A percentile compares a stretch with the other conserved stretches of the same genome.
These are phyloP conservation scores for Ramularia collo-cygni DNA, from an alignment of 2,329 filamentous ascomycete species.

Conservation along the genomic window DNA sequence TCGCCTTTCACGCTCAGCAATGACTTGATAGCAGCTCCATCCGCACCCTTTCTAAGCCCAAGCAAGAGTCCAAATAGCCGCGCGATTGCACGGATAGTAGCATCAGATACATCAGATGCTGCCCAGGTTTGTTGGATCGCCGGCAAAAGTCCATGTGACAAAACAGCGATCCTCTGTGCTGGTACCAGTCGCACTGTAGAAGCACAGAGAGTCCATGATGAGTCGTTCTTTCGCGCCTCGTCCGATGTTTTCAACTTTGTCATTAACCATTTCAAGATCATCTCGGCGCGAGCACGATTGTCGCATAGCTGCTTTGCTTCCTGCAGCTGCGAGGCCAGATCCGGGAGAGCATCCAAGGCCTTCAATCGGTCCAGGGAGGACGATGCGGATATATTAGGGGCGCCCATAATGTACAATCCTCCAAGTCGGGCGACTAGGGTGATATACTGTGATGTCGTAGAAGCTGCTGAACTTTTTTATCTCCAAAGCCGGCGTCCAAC, in stretches of 20 bases:
- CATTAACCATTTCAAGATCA: conserved; percentile 60
- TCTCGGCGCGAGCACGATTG: conserved; percentile 42
- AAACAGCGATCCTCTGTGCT: conserved; percentile 60
- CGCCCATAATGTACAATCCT: conserved; percentile 14
- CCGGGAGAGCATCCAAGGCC: conserved; percentile 30
- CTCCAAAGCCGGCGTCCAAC: not conserved
- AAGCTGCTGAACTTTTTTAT: conserved; percentile 3
- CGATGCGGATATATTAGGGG: conserved; percentile 15
- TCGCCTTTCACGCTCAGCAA: conserved; percentile 16
- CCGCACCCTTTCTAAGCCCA: conserved; percentile 11
- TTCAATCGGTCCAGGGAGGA: conserved; percentile 34
- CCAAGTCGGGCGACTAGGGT: conserved; percentile 3
- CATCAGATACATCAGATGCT: conserved; percentile 3
- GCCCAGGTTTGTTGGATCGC: conserved; percentile 55
- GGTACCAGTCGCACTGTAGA: conserved; percentile 60
- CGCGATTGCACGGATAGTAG: conserved; percentile 9
- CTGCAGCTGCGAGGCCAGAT: conserved; percentile 21
- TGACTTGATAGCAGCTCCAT: conserved; percentile 20
- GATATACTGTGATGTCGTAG: conserved; percentile 1
- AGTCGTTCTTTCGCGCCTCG: conserved; percentile 37
- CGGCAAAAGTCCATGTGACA: conserved; percentile 60
- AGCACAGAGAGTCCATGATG: conserved; percentile 53
- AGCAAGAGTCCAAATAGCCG: conserved; percentile 13
- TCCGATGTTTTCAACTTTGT: conserved; percentile 48
- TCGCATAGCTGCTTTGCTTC: conserved; percentile 26